Evolutionary conservation across 352 stramenopile species (phyloP), one percentile per base, ranked within the genome.

Genomic region (Globisporangium irregulare): DNA sequence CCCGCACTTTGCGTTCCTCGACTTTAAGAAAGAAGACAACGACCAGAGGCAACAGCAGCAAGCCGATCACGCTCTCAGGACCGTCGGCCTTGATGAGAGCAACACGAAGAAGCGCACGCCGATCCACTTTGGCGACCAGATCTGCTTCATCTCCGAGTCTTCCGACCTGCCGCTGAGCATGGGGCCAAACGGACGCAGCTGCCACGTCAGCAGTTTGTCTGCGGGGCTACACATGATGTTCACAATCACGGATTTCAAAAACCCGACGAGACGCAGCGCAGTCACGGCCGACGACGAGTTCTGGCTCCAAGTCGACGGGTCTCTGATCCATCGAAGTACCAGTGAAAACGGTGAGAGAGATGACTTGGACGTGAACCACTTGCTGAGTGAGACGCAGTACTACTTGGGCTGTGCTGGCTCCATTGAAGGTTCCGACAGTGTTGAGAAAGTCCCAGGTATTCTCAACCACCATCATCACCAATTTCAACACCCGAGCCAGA

Each of bases 141-240:
- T 92, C 57, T 89, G 81, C 56, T 66, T 92, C 25, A 68, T 92
- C 25, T 90, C 81, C 15, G 60, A 71, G 9, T 61, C 62, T 18
- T 79, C 73, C 15, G 57, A 88, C 25, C 61, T 90, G 9, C 84
- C 84, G 18, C 72, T 92, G 6, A 76, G 72, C 20, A 71, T 92
- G 22, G 77, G 77, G 1, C n/a, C 62, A 14, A 72, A 88, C 43
- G 84, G 81, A 8, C 78, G 80, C 1, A 79, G 75, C 18, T 62
- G 71, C 20, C 32, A 56, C 3, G 70, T 70, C 1, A 24, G 9
- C 15, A 73, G 74, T 29, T 50, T 74, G 2, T 66, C 76, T 7
- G 63, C 60, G 0, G 80, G 84, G 0, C 77, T 74, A 0, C 81
- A 90, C 67, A 89, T 89, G 78, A 77, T 75, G n/a, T 88, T 90